Percentiles rank a stretch among this genome's conserved stretches.
Conservation (phyloP, 768 basidiomycete genomes). For the Mycena belliarum region DNA sequence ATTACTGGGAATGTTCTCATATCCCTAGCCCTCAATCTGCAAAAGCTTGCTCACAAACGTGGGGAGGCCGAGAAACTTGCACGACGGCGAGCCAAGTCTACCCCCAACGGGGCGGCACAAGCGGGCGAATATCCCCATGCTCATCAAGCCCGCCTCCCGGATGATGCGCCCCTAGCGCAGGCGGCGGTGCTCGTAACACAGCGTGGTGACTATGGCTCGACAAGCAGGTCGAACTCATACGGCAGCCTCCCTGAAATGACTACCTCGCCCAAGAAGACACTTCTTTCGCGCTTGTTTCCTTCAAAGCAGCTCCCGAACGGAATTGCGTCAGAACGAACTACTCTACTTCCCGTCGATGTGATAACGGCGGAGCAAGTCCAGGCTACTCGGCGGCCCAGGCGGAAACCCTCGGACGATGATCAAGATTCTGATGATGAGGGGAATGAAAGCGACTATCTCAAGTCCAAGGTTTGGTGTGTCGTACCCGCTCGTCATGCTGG, state of each 20-base stretch:
- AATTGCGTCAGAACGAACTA: constrained; percentile 17
- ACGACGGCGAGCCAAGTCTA: background rate
- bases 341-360: constrained; percentile 42
- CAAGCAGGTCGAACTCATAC: constrained; percentile 2
- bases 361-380: constrained; percentile 38
- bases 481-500: background rate
- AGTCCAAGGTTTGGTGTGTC: constrained; percentile 78
- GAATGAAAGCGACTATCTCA: constrained; percentile 76
- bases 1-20: constrained; percentile 85
- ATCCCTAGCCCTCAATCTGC: constrained; percentile 86
- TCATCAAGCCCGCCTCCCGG: background rate
- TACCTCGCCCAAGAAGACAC: constrained; percentile 32
- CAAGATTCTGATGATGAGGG: constrained; percentile 31
- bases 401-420: constrained; percentile 21
- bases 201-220: constrained; percentile 16
- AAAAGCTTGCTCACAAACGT: constrained; percentile 87
- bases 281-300: constrained; percentile 37
- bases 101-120: constrained; percentile 7
- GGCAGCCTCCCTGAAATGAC: constrained; percentile 17
- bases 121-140: constrained; percentile 2
- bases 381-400: constrained; percentile 25
- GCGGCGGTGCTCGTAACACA: background rate
- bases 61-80: constrained; percentile 44
- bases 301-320: constrained; percentile 25
- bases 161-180: background rate